These are phyloP conservation scores for Kurtzmaniella quercitrusa DNA, from an alignment of 1,139 yeast species.

Conservation along the genomic window DNA sequence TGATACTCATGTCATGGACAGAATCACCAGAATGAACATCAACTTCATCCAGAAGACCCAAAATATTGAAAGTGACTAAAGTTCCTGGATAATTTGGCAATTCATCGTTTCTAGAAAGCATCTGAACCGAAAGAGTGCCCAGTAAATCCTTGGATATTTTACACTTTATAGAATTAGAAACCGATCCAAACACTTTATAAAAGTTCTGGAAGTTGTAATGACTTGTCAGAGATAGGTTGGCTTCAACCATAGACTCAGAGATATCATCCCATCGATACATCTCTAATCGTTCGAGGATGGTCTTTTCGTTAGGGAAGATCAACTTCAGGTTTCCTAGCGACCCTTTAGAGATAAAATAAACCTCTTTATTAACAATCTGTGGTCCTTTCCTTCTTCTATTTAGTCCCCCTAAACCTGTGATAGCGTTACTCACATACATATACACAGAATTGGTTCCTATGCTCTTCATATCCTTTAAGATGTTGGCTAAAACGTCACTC, in stretches of 20 bases:
- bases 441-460: slow-evolving; percentile 59
- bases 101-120: slow-evolving; percentile 34
- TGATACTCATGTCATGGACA: slow-evolving; percentile 8
- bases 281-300: slow-evolving; percentile 50
- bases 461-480: slow-evolving; percentile 65
- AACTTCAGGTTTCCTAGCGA: slow-evolving; percentile 68
- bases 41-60: slow-evolving; percentile 36
- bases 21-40: slow-evolving; percentile 11
- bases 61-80: slow-evolving; percentile 55
- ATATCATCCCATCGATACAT: slow-evolving; percentile 14
- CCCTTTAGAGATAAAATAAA: slow-evolving; percentile 60
- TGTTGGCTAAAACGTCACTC: slow-evolving; percentile 60
- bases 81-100: slow-evolving; percentile 50
- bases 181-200: slow-evolving; percentile 49
- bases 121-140: slow-evolving; percentile 49
- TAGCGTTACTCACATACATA: slow-evolving; percentile 30
- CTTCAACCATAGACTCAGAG: slow-evolving; percentile 14
- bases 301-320: slow-evolving; percentile 59
- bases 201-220: slow-evolving; percentile 53
- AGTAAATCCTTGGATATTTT: slow-evolving; percentile 54
- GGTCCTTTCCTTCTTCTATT: slow-evolving; percentile 11
- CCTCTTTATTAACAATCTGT: slow-evolving; percentile 20
- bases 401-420: slow-evolving; percentile 13
- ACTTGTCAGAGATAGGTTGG: slow-evolving; percentile 23
- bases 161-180: slow-evolving; percentile 55